Conservation (phyloP, 371 early-diverging fungal species). For the Choanephora cucurbitarum region DNA sequence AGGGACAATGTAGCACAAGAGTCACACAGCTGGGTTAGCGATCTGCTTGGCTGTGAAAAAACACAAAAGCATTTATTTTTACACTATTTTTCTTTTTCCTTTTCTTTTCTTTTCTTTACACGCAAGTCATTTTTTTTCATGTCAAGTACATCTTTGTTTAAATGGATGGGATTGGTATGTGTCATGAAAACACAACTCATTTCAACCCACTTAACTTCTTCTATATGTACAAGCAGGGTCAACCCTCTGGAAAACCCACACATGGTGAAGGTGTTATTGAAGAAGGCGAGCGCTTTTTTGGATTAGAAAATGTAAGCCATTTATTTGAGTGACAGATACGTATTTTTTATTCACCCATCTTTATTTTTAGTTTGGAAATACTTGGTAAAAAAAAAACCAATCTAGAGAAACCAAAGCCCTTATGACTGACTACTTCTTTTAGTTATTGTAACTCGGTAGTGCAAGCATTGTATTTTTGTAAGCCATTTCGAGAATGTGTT, state of each 20-base stretch:
- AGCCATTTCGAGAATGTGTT: constrained; percentile 93
- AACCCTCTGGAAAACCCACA: constrained; percentile 41
- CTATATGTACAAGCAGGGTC: constrained; percentile 30
- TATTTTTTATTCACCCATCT: background rate
- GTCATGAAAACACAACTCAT: background rate
- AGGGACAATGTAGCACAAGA: no score
- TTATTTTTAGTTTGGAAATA: constrained; percentile 82
- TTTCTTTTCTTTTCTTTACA: constrained; percentile 3
- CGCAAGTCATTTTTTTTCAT: constrained; percentile 10
- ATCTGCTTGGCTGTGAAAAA: no score
- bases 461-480: constrained; percentile 94
- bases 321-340: background rate
- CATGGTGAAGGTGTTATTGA: constrained; percentile 36
- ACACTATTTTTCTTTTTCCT: constrained; percentile 4
- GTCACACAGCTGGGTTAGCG: no score
- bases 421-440: background rate
- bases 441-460: constrained; percentile 96
- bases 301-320: constrained; percentile 86
- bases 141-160: constrained; percentile 76
- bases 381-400: constrained; percentile 79
- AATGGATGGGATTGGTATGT: constrained; percentile 81
- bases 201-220: no score
- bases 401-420: background rate
- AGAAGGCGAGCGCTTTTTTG: constrained; percentile 78
- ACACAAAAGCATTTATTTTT: background rate